phyloP scores from a whole-genome alignment of 495 filamentous ascomycete species.

The Bacidia gigantensis region DNA sequence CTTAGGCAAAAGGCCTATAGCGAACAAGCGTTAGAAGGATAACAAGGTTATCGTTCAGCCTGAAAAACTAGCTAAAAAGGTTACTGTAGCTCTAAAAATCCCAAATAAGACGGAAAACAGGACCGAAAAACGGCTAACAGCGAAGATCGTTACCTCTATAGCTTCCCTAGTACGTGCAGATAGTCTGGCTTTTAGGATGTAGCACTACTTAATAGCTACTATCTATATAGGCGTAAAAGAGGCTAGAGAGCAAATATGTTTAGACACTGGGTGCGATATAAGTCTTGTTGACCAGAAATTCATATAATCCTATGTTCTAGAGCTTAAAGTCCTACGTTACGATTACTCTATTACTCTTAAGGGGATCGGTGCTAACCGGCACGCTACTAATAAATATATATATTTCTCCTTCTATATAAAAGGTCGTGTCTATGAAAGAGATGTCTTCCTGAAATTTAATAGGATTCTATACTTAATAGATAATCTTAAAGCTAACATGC shows the following conservation, averaged over 20 bases:
- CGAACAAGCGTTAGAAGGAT: no score
- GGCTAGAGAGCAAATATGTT: not conserved
- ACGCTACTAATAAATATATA: slow-evolving; percentile 3
- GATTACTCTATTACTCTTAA: not conserved
- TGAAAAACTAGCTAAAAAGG: no score
- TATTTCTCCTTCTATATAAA: not conserved
- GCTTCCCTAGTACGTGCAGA: no score
- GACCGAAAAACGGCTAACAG: no score
- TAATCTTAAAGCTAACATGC: not conserved
- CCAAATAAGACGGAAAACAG: no score
- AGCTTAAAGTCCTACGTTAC: not conserved
- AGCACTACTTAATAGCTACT: not conserved
- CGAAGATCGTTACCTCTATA: no score
- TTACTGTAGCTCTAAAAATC: no score
- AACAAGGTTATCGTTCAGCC: no score
- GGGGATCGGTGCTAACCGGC: not conserved
- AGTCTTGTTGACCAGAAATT: not conserved
- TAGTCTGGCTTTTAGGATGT: not conserved
- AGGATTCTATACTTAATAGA: not conserved
- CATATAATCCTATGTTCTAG: no score
- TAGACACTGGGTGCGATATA: not conserved
- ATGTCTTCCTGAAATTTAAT: slow-evolving; percentile 1
- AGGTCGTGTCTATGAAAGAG: not conserved
- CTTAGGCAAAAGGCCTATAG: no score
- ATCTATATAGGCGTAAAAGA: not conserved